Base-by-base conservation (phyloP, 202 grass and related monocot genomes). In the Saccharum hybrid region DNA sequence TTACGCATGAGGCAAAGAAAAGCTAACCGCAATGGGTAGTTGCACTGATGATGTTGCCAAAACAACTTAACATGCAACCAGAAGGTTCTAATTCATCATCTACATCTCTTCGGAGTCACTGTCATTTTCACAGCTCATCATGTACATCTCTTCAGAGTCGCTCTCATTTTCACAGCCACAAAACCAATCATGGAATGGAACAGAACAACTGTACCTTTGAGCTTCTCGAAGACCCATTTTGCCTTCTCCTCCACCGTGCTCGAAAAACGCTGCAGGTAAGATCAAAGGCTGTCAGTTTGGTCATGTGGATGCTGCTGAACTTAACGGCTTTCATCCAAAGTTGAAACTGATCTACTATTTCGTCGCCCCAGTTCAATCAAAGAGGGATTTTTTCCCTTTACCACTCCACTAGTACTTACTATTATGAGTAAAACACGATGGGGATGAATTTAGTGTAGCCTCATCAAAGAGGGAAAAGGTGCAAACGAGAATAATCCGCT, bases 141-240 rank as follows among this genome's bases (percentile, higher is more conserved):
- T 76, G 23, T 81, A 48, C 22, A 37, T 71, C 10, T 68, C 74
- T 82, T 91, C 73, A 74, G 68, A 63, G 28, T 46, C 18, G 65
- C 72, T 23, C 57, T 26, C 7, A 26, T 61, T 61, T 61, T 61
- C 21, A 61, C 16, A 10, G 18, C 12, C 13, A 76, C 70, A 71
- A 64, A 76, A 56, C 16, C 40, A 68, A 49, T 18, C 48, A 11
- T 54, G 79, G 19, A 40, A 69, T 45, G 63, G 13, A 61, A 49
- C 76, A 79, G 43, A 80, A 56, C 33, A 70, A 30, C 2, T 30
- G 34, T 76, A 97, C 96, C 93, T 94, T 99, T 99, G 51, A 99
- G 87, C 86, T 99, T 99, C 79, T 99, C 96, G 77, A 99, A 99
- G 2, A 96, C 85, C 96, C 96, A 96, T 82, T 99, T 99, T 8